These are phyloP conservation scores for Hippophae rhamnoides DNA, from an alignment of 306 rosid genomes.

Conservation along the genomic window DNA sequence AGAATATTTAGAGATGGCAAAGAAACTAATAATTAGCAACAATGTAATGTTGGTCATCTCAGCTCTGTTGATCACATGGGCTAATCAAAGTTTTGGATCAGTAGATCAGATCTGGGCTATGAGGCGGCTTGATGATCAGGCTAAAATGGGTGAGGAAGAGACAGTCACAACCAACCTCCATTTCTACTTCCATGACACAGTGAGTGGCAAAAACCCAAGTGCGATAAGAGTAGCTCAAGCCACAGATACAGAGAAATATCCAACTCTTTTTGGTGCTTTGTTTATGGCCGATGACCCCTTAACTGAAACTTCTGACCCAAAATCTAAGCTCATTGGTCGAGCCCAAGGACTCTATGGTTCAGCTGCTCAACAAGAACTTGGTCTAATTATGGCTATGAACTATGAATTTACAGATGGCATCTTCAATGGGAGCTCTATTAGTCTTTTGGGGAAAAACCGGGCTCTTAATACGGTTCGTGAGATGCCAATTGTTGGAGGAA, in stretches of 20 bases:
- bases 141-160: constrained; percentile 15
- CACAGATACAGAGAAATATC: constrained; percentile 16
- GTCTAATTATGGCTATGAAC: constrained; percentile 53
- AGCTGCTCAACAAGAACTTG: constrained; percentile 47
- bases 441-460: constrained; percentile 54
- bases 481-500: constrained; percentile 71
- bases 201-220: constrained; percentile 59
- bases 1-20: no score
- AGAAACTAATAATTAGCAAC: no score
- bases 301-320: constrained; percentile 58
- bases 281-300: constrained; percentile 68
- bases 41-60: not conserved
- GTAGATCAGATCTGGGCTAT: constrained; percentile 23
- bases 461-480: constrained; percentile 44
- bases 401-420: constrained; percentile 46
- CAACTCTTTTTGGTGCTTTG: constrained; percentile 44
- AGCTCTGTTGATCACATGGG: constrained; percentile 4
- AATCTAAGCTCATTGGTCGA: constrained; percentile 56
- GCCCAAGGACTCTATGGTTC: constrained; percentile 77
- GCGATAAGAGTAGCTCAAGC: constrained; percentile 56
- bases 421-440: constrained; percentile 51
- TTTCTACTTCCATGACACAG: constrained; percentile 75
- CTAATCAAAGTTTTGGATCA: constrained; percentile 11
- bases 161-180: constrained; percentile 40
- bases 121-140: not conserved